Percentiles rank a stretch among this genome's conserved stretches.
Evolutionary conservation across 805 yeast species (phyloP).

Genomic region (Sungouiozyma intestinalis): DNA sequence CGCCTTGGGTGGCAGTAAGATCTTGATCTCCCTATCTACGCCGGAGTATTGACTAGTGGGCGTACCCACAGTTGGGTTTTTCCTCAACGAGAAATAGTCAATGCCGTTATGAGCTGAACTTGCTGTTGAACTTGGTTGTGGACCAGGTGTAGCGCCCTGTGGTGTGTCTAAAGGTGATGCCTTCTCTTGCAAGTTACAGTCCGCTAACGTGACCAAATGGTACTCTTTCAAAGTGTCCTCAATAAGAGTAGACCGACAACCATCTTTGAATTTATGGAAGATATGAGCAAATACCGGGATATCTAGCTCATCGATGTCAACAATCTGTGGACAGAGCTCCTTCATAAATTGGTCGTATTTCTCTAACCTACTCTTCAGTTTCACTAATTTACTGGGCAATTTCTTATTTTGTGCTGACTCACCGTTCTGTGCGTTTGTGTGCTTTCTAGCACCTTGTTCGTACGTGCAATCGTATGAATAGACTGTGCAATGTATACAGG

Average conservation of each 20-base stretch:
- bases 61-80: neutral
- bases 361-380: slow-evolving; percentile 11
- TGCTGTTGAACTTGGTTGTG: neutral
- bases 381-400: slow-evolving; percentile 8
- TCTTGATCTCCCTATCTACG: slow-evolving; percentile 42
- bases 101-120: neutral
- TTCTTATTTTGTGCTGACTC: slow-evolving; percentile 1
- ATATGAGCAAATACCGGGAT: slow-evolving; percentile 20
- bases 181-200: slow-evolving; percentile 1
- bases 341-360: slow-evolving; percentile 18
- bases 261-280: slow-evolving; percentile 12
- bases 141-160: neutral
- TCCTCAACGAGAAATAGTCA: neutral
- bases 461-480: slow-evolving; percentile 79
- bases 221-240: slow-evolving; percentile 20
- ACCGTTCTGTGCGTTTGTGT: neutral
- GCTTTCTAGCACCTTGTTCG: slow-evolving; percentile 52
- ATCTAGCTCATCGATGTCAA: slow-evolving; percentile 19
- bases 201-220: slow-evolving; percentile 10
- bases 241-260: slow-evolving; percentile 5
- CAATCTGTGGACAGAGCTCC: slow-evolving; percentile 19
- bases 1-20: slow-evolving; percentile 67
- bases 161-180: neutral
- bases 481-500: slow-evolving; percentile 81
- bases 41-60: neutral